phyloP scores from a whole-genome alignment of 2,329 filamentous ascomycete species.

The Xylariaceae sp. region DNA sequence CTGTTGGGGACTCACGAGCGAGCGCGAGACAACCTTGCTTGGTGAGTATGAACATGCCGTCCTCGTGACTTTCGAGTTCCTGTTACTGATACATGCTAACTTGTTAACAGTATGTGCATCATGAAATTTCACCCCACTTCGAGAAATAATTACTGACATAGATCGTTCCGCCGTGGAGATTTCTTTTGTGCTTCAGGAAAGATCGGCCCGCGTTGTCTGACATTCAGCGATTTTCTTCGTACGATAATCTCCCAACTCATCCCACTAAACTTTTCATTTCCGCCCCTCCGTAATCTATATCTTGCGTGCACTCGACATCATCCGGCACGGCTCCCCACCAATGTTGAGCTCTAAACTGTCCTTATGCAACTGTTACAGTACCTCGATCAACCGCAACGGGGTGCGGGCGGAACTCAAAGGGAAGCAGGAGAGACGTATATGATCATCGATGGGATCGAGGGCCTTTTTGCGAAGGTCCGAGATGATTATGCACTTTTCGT shows the following conservation, averaged over 20 bases:
- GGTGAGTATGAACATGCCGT: too few species aligned
- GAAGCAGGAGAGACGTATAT: slow-evolving; percentile 15
- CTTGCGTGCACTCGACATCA: slow-evolving; percentile 9
- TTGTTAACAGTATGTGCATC: too few species aligned
- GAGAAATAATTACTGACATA: too few species aligned
- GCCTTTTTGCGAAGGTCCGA: slow-evolving; percentile 1
- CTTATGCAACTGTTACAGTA: slow-evolving; percentile 8
- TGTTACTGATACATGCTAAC: too few species aligned
- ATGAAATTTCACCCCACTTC: too few species aligned
- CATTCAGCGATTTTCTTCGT: slow-evolving; percentile 13
- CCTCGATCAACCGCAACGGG: neutral
- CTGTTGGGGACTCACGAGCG: slow-evolving; percentile 1
- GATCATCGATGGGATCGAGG: slow-evolving; percentile 13
- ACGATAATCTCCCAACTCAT: slow-evolving; percentile 16
- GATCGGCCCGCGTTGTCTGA: neutral
- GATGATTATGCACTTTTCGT: slow-evolving; percentile 10
- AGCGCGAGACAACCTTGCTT: slow-evolving; percentile 15
- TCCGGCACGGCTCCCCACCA: slow-evolving; percentile 9
- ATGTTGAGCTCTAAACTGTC: slow-evolving; percentile 6
- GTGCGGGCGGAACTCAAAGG: neutral
- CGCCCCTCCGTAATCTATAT: slow-evolving; percentile 8
- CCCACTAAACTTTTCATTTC: slow-evolving; percentile 8
- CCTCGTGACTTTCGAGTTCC: too few species aligned
- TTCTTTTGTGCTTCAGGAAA: slow-evolving; percentile 9
- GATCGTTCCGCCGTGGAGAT: too few species aligned